Evolutionary conservation across 441 rosid genomes (phyloP), one percentile per base, ranked within the genome.

Genomic region (Theobroma grandiflorum): DNA sequence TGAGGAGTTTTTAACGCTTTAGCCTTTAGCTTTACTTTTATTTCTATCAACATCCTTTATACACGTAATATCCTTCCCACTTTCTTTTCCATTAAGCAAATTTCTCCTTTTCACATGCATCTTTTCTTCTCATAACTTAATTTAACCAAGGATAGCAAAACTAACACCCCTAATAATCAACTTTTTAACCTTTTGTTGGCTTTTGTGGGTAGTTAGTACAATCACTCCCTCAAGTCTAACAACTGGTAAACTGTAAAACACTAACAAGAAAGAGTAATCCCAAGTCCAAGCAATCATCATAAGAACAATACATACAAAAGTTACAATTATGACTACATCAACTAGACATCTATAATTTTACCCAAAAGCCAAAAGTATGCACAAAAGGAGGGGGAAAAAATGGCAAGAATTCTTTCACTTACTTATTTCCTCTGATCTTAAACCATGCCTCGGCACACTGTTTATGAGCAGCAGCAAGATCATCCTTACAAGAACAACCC

Each of bases 381-480:
- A 82, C 2, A 11, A 40, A 53, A 18, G 5, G 58, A 68, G 4
- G 52, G 53, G 2, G 22, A 8, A 2, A 64, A 68, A 40, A 64
- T 52, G 4, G 50, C n/a, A 4, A 61, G 10, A n/a, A 38, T 42
- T 52, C 2, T 40, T 74, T 61, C 6, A 87, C 91, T 90, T 70
- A 90, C 97, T 86, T 92, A 86, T 95, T 93, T 83, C 99, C 99
- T 84, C 82, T 97, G 81, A 95, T 97, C 89, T 94, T 93, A 90
- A 97, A 95, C 99, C 99, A 96, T 64, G 97, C 88, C 72, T 96
- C 98, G 16, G 98, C 99, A 77, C 98, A 96, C 55, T 88, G 90
- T 89, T 86, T 94, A 85, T 96, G 99, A 77, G 98, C 99, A 88
- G 93, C 89, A 77, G 95, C 98, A 79, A 97, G 86, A 89, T 97